phyloP scores from a whole-genome alignment of 257 asterid genomes.

The Solanum bulbocastanum region DNA sequence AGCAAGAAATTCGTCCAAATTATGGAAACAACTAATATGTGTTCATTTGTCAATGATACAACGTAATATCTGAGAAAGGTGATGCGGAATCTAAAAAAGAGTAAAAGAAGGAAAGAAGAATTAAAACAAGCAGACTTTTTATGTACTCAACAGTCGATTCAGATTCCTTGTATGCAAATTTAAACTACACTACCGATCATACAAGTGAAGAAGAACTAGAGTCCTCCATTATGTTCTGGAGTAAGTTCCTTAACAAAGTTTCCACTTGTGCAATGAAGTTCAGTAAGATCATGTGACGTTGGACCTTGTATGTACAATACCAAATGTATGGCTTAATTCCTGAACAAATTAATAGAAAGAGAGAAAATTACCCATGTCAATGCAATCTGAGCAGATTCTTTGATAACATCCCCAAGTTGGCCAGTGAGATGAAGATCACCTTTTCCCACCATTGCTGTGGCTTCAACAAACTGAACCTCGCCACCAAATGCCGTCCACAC shows the following conservation, averaged over 20 bases:
- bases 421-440: slow-evolving; percentile 98
- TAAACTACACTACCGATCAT: neutral
- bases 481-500: slow-evolving; percentile 97
- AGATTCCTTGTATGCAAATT: neutral
- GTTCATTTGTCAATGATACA: neutral
- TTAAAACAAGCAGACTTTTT: neutral
- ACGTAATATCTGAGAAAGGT: neutral
- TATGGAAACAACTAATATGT: neutral
- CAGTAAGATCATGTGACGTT: neutral
- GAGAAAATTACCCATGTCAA: slow-evolving; percentile 75
- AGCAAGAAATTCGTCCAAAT: neutral
- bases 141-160: neutral
- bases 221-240: neutral
- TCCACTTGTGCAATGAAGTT: neutral
- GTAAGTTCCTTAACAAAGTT: neutral
- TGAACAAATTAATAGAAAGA: neutral
- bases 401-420: slow-evolving; percentile 95
- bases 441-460: slow-evolving; percentile 85
- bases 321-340: neutral
- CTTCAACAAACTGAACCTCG: slow-evolving; percentile 97
- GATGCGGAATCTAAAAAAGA: neutral
- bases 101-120: neutral
- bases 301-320: neutral
- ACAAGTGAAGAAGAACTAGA: neutral
- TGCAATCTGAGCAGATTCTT: slow-evolving; percentile 99